These are phyloP conservation scores for Oryza punctata DNA, from an alignment of 176 grass and related monocot species.

Conservation along the genomic window DNA sequence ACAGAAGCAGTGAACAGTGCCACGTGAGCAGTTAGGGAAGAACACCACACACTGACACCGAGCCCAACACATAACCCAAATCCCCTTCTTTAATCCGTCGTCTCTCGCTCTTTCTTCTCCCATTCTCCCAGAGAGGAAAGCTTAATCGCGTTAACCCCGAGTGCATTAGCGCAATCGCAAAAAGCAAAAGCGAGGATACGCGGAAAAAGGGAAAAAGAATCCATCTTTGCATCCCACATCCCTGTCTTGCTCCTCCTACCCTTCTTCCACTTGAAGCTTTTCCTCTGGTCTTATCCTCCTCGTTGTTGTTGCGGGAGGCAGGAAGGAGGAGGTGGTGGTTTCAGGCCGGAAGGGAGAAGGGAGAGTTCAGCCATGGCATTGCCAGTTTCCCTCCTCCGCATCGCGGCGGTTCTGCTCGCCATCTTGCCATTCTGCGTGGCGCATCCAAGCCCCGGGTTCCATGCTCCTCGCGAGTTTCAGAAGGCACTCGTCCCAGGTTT, in stretches of 20 bases:
- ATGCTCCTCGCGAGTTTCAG: constrained; percentile 27
- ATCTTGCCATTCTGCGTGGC: constrained; percentile 45
- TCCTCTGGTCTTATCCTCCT: constrained; percentile 22
- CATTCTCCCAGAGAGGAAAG: not conserved
- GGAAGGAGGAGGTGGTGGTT: not conserved
- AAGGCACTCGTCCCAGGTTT: constrained; percentile 41
- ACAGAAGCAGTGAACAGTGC: not conserved
- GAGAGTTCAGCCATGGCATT: constrained; percentile 55
- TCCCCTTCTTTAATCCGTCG: constrained; percentile 14
- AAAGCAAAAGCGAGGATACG: not conserved
- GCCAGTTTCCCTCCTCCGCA: constrained; percentile 24
- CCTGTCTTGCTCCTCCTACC: constrained; percentile 28
- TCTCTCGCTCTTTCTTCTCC: not conserved
- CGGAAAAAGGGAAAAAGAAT: not conserved
- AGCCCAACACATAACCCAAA: no score
- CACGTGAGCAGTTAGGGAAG: constrained; percentile 29
- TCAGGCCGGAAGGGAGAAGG: not conserved
- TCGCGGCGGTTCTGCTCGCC: constrained; percentile 47
- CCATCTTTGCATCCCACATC: not conserved
- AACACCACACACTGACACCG: not conserved
- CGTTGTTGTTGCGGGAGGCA: not conserved
- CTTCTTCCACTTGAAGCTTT: constrained; percentile 19
- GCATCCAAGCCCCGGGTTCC: constrained; percentile 14
- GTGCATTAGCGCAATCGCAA: not conserved
- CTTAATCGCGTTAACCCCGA: constrained; percentile 14